Conservation (phyloP, 2,329 filamentous ascomycete genomes). For the Ascochyta koolunga region DNA sequence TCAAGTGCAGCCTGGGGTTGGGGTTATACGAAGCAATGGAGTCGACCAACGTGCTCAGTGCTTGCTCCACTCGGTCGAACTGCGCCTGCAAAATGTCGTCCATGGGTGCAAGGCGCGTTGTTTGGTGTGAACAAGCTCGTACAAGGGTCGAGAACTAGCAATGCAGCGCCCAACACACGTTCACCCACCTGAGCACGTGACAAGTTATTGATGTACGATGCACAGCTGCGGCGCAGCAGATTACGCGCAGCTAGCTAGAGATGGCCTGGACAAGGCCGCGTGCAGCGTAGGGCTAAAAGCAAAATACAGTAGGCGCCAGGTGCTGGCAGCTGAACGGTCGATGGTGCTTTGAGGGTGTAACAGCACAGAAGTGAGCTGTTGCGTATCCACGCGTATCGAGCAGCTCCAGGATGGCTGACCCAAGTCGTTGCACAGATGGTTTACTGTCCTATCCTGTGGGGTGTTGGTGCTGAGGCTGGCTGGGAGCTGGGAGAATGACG, state of each 20-base stretch:
- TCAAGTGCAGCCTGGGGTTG: constrained; percentile 69
- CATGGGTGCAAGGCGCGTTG: constrained; percentile 40
- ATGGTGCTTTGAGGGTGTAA: constrained; percentile 10
- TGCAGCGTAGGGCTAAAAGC: constrained; percentile 19
- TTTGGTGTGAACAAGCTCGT: constrained; percentile 14
- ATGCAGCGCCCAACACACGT: not conserved
- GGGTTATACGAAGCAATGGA: constrained; percentile 85
- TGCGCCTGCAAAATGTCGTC: constrained; percentile 50
- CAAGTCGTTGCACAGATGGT: constrained; percentile 10
- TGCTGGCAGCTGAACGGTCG: constrained; percentile 31
- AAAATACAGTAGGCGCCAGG: constrained; percentile 31
- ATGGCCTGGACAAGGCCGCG: constrained; percentile 15
- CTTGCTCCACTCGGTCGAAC: constrained; percentile 55
- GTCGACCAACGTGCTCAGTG: constrained; percentile 72
- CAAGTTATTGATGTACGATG: not conserved
- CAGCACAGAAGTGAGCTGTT: constrained; percentile 1
- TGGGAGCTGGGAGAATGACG: constrained; percentile 3
- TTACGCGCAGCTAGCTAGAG: constrained; percentile 12
- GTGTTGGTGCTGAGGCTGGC: constrained; percentile 4
- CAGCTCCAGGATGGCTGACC: not conserved
- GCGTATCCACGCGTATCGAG: constrained; percentile 1
- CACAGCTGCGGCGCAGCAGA: constrained; percentile 8
- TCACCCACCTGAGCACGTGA: constrained; percentile 16
- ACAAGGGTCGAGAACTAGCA: constrained; percentile 9
- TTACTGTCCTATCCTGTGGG: constrained; percentile 3